Evolutionary conservation across 2,329 filamentous ascomycete genomes (phyloP), one percentile per base, ranked within the genome.

Genomic region (Fusarium xyrophilum): DNA sequence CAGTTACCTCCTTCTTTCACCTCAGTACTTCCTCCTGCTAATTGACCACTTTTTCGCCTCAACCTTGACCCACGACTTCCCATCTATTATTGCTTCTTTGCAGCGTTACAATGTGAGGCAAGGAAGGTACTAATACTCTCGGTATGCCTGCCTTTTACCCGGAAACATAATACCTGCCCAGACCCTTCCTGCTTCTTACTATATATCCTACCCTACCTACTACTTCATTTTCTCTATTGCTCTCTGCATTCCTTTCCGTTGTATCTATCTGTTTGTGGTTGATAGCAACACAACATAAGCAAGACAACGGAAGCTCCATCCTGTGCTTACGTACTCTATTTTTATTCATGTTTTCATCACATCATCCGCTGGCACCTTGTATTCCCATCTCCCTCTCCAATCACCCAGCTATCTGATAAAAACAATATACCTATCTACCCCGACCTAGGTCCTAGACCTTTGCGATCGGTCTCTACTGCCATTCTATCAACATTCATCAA

Each of bases 61-160:
- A 59, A 33, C 35, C 28, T 47, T 55, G 43, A 47, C 46, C 58
- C 46, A 63, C 51, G 43, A 54, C 51, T 42, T 67, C 38, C 42
- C 38, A 51, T 60, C 38, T 36, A 52, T 69, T 51, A 60, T 69
- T 60, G 53, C 46, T 56, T 69, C 53, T 46, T 56, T 43, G 54
- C 46, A 38, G 36, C 19, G 50, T 38, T 55, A 17, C 55, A 32
- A 39, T 38, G 21, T 28, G 30, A 50, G 21, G 32, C 9, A 36
- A 48, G 46, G 46, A 21, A 50, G 4, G 28, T 33, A 32, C 38
- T 25, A 32, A 44, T 30, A 32, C 28, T 46, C 38, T 46, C 10
- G 15, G 50, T 43, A 53, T 51, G 32, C 27, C 43, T 59, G 39
- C 46, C 25, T 47, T 60, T 33, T 27, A 12, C 12, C 47, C 27